A percentile compares a stretch with the other conserved stretches of the same genome.
These are phyloP conservation scores for Pistacia vera DNA, from an alignment of 345 rosid species.

Conservation along the genomic window DNA sequence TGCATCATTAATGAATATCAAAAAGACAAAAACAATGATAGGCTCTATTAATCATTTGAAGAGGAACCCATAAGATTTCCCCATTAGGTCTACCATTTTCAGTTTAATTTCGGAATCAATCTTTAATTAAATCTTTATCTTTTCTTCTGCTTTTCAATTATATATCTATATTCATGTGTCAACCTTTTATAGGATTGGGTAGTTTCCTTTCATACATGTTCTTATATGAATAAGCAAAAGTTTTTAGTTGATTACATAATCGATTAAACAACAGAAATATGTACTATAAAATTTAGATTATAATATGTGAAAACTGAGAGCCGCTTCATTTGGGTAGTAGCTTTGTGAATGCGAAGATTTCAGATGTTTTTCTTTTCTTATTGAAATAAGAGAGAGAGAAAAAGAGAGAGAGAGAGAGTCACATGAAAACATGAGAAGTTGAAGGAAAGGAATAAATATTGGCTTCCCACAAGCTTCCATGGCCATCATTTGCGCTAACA, in stretches of 20 bases:
- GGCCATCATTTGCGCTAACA: constrained; percentile 28
- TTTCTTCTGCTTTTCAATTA: not conserved
- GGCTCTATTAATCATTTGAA: constrained; percentile 6
- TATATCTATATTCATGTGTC: no score
- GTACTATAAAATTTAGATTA: not conserved
- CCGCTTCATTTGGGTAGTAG: not conserved
- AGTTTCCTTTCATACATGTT: not conserved
- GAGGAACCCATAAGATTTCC: not conserved
- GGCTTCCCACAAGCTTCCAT: not conserved
- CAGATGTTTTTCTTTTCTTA: not conserved
- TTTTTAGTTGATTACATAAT: not conserved
- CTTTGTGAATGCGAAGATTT: constrained; percentile 10
- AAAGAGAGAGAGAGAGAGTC: constrained; percentile 8
- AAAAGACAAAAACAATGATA: constrained; percentile 1
- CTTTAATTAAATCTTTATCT: not conserved
- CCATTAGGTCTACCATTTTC: not conserved
- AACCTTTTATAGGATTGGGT: no score
- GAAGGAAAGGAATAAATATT: constrained; percentile 22
- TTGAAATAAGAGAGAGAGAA: constrained; percentile 7
- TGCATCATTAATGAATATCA: not conserved
- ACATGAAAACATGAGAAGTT: constrained; percentile 51
- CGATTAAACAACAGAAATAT: no score
- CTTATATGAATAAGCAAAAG: not conserved
- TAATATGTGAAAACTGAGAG: not conserved
- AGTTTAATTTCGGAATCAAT: constrained; percentile 4